Evolutionary conservation across 441 rosid genomes (phyloP), one percentile per base, ranked within the genome.

Genomic region (Populus hybrid): DNA sequence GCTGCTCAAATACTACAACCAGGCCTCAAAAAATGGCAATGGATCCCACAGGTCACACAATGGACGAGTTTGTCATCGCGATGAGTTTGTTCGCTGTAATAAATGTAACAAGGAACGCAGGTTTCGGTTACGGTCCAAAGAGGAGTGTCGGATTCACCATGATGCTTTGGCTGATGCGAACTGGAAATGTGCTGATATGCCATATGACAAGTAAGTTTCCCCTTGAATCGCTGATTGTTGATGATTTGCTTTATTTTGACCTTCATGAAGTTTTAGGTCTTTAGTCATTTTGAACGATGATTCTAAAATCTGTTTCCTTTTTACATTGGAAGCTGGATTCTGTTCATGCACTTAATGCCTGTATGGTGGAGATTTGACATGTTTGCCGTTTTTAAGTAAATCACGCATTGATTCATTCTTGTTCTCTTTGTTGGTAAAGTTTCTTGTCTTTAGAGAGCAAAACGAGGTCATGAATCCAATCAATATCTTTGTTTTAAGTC

Each of bases 61-160:
- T 66, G 90, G 82, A 9, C 88, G 92, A 79, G 94, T 85, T 69
- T 85, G 72, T 78, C 99, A 97, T 46, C 95, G 98, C 5, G 99
- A 97, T 81, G 99, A 97, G 88, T 97, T 97, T 89, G 88, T 97
- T 80, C 81, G 80, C 74, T 97, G 99, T 84, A 88, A 84, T 66
- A 86, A 80, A 72, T 97, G 99, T 80, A 85, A 86, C 67, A 97
- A 95, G 84, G 97, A 93, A 82, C 89, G 99, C 61, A 87, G 99
- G 86, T 94, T 97, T 80, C 91, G 98, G 42, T 81, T 97, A 75
- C 83, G 99, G 40, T 88, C 93, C 75, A 92, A 91, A 87, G 99
- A 97, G 78, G 99, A 97, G 82, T 97, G 99, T 73, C 91, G 89
- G n/a, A 71, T 91, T 80, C 92, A 97, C 87, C 99, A 97, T 87